Conservation (phyloP, 2,329 filamentous ascomycete genomes). For the Cadophora gregata region DNA sequence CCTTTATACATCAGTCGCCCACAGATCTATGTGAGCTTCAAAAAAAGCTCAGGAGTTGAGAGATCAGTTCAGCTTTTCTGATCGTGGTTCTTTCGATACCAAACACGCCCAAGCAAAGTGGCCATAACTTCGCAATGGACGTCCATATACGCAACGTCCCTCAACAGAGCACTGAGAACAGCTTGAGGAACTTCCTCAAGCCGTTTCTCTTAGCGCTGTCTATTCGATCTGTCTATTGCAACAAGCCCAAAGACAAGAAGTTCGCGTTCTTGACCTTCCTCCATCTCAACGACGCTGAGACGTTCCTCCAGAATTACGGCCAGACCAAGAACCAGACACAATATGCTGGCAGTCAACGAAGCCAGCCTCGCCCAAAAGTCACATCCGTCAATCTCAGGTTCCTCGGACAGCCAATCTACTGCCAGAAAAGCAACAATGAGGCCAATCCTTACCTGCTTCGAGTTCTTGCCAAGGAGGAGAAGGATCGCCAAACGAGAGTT, state of each 20-base stretch:
- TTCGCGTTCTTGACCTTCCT: conserved; percentile 55
- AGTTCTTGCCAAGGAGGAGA: conserved; percentile 36
- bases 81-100: no score
- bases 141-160: conserved; percentile 53
- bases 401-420: conserved; percentile 35
- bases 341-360: neutral
- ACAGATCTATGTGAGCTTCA: no score
- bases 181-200: conserved; percentile 49
- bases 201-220: conserved; percentile 46
- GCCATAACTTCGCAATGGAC: conserved; percentile 48
- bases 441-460: conserved; percentile 35
- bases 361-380: neutral
- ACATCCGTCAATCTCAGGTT: conserved; percentile 19
- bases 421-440: conserved; percentile 34
- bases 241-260: conserved; percentile 49
- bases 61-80: no score
- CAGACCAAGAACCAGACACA: conserved; percentile 27
- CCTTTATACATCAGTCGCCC: neutral
- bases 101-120: no score
- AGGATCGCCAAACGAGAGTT: conserved; percentile 27
- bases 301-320: conserved; percentile 49
- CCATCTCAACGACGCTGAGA: conserved; percentile 46
- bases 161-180: conserved; percentile 48
- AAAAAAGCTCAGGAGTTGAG: no score
- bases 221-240: conserved; percentile 51